A percentile compares a stretch with the other conserved stretches of the same genome.
Conservation (phyloP, 164 flowering plant species). For the Saururus chinensis region DNA sequence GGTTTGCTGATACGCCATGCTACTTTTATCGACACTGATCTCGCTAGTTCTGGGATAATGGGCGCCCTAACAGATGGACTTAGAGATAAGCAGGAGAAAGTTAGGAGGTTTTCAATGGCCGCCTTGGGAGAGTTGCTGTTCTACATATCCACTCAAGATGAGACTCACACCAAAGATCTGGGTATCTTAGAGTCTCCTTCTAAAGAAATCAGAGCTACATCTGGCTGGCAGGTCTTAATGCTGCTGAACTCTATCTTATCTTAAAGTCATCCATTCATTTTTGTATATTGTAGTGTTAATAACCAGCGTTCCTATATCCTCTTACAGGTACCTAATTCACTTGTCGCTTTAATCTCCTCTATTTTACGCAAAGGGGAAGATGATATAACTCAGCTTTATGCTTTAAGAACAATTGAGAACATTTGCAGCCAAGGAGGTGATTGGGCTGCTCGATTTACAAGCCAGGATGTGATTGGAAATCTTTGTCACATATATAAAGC, state of each 20-base stretch:
- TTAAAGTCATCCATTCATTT: no score
- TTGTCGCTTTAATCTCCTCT: constrained; percentile 73
- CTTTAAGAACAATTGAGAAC: constrained; percentile 89
- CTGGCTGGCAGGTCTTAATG: constrained; percentile 87
- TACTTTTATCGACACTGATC: constrained; percentile 64
- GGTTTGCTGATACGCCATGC: constrained; percentile 88
- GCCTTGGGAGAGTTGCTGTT: constrained; percentile 93
- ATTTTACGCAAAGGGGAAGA: constrained; percentile 89
- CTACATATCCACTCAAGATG: constrained; percentile 87
- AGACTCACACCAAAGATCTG: constrained; percentile 35
- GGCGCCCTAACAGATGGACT: constrained; percentile 84
- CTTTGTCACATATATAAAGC: constrained; percentile 81
- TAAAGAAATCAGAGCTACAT: constrained; percentile 52
- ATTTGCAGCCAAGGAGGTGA: constrained; percentile 88
- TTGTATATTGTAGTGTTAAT: background rate
- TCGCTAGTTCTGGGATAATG: constrained; percentile 83
- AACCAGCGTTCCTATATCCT: background rate
- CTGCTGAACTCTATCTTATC: background rate
- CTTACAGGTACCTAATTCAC: constrained; percentile 65
- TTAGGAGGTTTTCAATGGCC: constrained; percentile 95
- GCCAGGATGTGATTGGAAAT: constrained; percentile 77
- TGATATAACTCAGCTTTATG: constrained; percentile 90
- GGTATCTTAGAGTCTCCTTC: constrained; percentile 65
- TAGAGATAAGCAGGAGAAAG: constrained; percentile 90
- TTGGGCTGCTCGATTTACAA: constrained; percentile 83